These are phyloP conservation scores for Xanthoconium stramineum DNA, from an alignment of 768 basidiomycete species.

Conservation along the genomic window DNA sequence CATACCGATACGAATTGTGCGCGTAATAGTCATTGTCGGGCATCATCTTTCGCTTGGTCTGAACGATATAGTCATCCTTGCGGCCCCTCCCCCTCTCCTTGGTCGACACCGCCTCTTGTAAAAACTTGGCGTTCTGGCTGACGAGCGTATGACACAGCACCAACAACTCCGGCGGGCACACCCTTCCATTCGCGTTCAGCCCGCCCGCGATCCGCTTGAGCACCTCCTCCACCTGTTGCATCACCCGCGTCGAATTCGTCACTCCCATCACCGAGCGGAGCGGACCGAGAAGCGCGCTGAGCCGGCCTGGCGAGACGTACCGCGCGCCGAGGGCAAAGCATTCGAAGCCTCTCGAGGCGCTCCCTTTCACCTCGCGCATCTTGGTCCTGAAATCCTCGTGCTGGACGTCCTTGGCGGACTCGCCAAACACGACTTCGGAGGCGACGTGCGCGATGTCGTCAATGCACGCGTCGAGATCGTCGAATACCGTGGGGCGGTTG, in stretches of 20 bases:
- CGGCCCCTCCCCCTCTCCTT: constrained; percentile 29
- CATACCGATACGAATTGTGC: constrained; percentile 84
- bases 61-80: constrained; percentile 66
- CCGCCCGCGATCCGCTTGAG: constrained; percentile 80
- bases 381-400: constrained; percentile 92
- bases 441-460: constrained; percentile 77
- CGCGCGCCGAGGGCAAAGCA: constrained; percentile 80
- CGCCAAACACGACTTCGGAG: constrained; percentile 89
- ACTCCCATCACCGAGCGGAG: constrained; percentile 82
- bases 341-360: constrained; percentile 81
- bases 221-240: constrained; percentile 86
- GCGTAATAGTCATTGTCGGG: constrained; percentile 66
- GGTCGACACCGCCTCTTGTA: constrained; percentile 47
- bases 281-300: constrained; percentile 74
- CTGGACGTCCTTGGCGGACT: constrained; percentile 85
- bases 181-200: constrained; percentile 75
- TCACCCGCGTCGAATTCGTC: constrained; percentile 73
- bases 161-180: constrained; percentile 68
- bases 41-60: constrained; percentile 64
- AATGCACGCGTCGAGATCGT: constrained; percentile 70
- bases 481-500: constrained; percentile 46
- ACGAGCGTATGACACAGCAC: constrained; percentile 86
- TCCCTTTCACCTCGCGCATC: constrained; percentile 86
- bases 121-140: constrained; percentile 85
- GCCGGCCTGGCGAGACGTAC: constrained; percentile 69